Evolutionary conservation across 257 asterid species (phyloP), one percentile per base, ranked within the genome.

Genomic region (Ballota nigra): DNA sequence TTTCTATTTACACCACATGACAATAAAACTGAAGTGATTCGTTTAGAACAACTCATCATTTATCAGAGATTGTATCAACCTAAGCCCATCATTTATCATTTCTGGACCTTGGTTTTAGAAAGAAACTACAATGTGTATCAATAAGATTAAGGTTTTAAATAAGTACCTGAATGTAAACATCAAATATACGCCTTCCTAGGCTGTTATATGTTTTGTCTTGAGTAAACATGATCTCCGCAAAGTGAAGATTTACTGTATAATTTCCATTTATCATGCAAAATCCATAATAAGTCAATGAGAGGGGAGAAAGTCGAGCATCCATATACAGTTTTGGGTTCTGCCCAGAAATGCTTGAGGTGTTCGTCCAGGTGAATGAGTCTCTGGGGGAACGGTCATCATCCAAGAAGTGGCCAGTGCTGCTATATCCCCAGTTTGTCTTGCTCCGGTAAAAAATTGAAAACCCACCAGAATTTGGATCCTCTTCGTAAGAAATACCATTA

Each of bases 111-210:
- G 19, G n/a, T 13, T 66, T 8, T 13, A 47, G 5, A 6, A 19
- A 28, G 63, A 34, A 36, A 26, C 22, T 63, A 43, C 18, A 41
- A 68, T 11, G 18, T 4, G 13, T 24, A 28, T 53, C 13, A 9
- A 49, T 11, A 23, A 51, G 10, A 12, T 3, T 20, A 51, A 13
- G 15, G 28, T 11, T 12, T 18, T 52, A 47, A 24, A 19, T 16
- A 38, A 24, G 31, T 70, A 89, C 96, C 95, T 89, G 96, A 80
- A 89, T 80, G 62, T 89, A 86, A 19, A 89, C 84, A 71, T 89
- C 90, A 66, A 89, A 89, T 59, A 87, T 20, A 71, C 96, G 95
- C 80, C 87, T 86, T 56, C 96, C 95, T 3, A 90, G 86, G 73
- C 96, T 90, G 49, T 45, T 13, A 69, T 65, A 84, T 6, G 88